Evolutionary conservation across 805 yeast genomes (phyloP), one percentile per base, ranked within the genome.

Genomic region (Nakazawaea wickerhamii): DNA sequence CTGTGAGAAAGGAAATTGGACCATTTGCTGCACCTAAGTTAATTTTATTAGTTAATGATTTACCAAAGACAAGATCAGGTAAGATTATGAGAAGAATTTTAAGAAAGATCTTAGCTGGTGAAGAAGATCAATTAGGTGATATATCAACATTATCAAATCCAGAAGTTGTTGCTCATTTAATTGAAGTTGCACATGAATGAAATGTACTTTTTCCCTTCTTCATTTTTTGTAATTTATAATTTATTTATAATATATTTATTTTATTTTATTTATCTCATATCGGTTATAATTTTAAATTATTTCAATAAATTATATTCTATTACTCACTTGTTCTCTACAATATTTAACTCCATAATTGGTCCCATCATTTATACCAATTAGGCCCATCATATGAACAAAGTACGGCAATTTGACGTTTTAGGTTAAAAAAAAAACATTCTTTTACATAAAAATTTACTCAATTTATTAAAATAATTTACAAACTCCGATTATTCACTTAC

Each of bases 51-150:
- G 91, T 84, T 40, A 76, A 75, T 54, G 93, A 84, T 60, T 76
- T 84, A 61, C 93, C 93, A 57, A 84, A 84, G 73, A 84, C 93
- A 10, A 79, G 93, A 70, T 81, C 89, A 4, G 93, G 93, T 58
- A 84, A 84, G 68, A 84, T 84, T 53, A 84, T 84, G 93, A 79
- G 93, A 75, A 75, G 93, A 68, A 83, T 84, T 57, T 72, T 84
- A 62, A 77, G 93, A 67, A 84, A 84, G 68, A 70, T 84, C 47
- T 67, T 81, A 38, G 81, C 88, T 37, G 72, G 79, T 50, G 91
- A 84, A 64, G 84, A 82, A 49, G 90, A 84, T 58, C 88, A 81
- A 65, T 70, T 84, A 56, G 93, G 93, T 50, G 93, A 84, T 66
- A 77, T 80, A 48, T 70, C 87, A 28, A 84, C 93, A 13, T 73